phyloP scores from a whole-genome alignment of 306 rosid genomes.

The Argentina anserina region DNA sequence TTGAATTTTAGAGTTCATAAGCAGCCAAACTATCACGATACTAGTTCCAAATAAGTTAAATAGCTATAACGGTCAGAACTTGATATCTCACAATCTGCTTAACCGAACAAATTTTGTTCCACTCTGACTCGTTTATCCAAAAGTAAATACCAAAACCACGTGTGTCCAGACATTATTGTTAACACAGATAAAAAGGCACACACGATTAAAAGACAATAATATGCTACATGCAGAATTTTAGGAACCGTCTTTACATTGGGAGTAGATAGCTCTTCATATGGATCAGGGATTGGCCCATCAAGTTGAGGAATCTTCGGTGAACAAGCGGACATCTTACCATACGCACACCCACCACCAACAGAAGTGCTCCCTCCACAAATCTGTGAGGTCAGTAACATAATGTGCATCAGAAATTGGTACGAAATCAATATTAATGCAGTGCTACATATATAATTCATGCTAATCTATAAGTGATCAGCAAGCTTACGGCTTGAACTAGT shows the following conservation, averaged over 20 bases:
- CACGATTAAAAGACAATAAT: background rate
- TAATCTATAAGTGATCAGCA: background rate
- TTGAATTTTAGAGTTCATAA: background rate
- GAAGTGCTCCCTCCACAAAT: conserved; percentile 56
- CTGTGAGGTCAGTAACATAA: conserved; percentile 42
- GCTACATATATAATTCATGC: background rate
- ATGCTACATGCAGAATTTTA: background rate
- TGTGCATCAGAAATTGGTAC: conserved; percentile 19
- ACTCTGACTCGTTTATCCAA: background rate
- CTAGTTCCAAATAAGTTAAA: no score
- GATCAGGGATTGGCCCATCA: conserved; percentile 89
- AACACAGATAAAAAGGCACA: background rate
- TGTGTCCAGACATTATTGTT: background rate
- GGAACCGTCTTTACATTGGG: conserved; percentile 64
- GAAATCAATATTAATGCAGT: background rate
- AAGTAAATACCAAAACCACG: background rate
- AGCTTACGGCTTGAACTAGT: background rate
- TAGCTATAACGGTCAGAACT: background rate
- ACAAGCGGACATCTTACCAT: conserved; percentile 35
- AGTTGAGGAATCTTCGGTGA: conserved; percentile 78
- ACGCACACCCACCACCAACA: conserved; percentile 34
- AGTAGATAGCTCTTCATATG: conserved; percentile 91
- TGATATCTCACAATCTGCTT: background rate
- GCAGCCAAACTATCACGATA: background rate
- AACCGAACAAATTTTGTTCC: background rate